Evolutionary conservation across 2,329 filamentous ascomycete genomes (phyloP), one percentile per base, ranked within the genome.

Genomic region (Monilinia aucupariae): DNA sequence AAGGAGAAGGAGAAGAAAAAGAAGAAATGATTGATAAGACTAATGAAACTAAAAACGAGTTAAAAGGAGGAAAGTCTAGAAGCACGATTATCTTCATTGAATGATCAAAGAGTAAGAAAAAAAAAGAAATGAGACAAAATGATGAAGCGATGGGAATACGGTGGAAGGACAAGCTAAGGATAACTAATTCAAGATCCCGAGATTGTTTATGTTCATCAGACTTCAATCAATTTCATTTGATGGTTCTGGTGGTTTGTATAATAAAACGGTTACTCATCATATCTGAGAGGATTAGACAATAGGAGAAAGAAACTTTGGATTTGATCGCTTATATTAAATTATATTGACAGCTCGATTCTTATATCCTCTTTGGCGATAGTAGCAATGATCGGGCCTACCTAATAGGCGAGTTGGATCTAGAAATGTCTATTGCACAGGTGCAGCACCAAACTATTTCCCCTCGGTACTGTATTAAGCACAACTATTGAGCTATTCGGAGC

Each of bases 171-270:
- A 45, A 45, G 32, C 15, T 53, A 30, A 43, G 12, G 17, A n/a
- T 8, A 10, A 30, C 25, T 13, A 54, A 37, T 25, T 32, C 39
- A 45, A 55, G 34, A 32, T 43, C 15, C 52, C 25, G 52, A 55
- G 37, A 55, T 55, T 55, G 39, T n/a, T 30, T n/a, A 30, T 43
- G 39, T 45, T 32, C 25, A 55, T 20, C 37, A 53, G 51, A 53
- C 9, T 54, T 41, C 37, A 53, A 45, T 45, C 15, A 48, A 53
- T 30, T 43, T 41, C 17, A 30, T 55, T 45, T n/a, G n/a, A n/a
- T n/a, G n/a, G n/a, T n/a, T n/a, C n/a, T n/a, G n/a, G n/a, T n/a
- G n/a, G n/a, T n/a, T n/a, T 34, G 53, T 56, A 56, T 56, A 2
- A 55, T 12, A 32, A n/a, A 45, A 43, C 41, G 27, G 12, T 55